phyloP scores from a whole-genome alignment of 306 rosid species.

The Cajanus cajan region DNA sequence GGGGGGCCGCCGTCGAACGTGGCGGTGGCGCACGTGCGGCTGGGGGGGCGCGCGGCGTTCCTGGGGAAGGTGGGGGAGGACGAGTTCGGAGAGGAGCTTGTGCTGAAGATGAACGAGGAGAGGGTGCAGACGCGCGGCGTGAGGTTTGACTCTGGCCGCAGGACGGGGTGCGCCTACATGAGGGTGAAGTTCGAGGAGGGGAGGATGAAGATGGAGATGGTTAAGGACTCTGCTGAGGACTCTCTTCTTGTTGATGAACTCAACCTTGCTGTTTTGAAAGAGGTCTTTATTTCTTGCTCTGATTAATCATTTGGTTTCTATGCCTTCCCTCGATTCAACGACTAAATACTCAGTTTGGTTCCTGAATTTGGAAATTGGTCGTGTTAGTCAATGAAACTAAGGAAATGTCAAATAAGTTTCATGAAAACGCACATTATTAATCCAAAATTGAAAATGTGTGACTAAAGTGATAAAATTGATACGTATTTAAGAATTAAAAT shows the following conservation, averaged over 20 bases:
- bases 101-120: constrained; percentile 75
- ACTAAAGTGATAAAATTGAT: too few relatives aligned
- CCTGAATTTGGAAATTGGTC: too few relatives aligned
- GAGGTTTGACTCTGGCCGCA: constrained; percentile 44
- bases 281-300: constrained; percentile 40
- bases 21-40: constrained; percentile 85
- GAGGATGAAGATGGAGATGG: constrained; percentile 61
- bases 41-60: constrained; percentile 87
- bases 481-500: too few relatives aligned
- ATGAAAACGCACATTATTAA: too few relatives aligned
- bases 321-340: too few relatives aligned
- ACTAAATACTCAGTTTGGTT: too few relatives aligned
- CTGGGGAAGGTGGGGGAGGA: constrained; percentile 86
- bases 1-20: constrained; percentile 82
- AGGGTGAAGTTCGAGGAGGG: constrained; percentile 66
- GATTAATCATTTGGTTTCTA: too few relatives aligned
- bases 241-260: constrained; percentile 59
- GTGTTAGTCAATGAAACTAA: too few relatives aligned
- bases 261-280: constrained; percentile 80
- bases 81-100: constrained; percentile 65
- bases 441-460: too few relatives aligned
- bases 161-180: constrained; percentile 62
- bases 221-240: constrained; percentile 64
- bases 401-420: too few relatives aligned
- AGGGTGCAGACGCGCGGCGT: constrained; percentile 82